A percentile compares a stretch with the other conserved stretches of the same genome.
phyloP scores from a whole-genome alignment of 441 rosid genomes.

The Hura crepitans region DNA sequence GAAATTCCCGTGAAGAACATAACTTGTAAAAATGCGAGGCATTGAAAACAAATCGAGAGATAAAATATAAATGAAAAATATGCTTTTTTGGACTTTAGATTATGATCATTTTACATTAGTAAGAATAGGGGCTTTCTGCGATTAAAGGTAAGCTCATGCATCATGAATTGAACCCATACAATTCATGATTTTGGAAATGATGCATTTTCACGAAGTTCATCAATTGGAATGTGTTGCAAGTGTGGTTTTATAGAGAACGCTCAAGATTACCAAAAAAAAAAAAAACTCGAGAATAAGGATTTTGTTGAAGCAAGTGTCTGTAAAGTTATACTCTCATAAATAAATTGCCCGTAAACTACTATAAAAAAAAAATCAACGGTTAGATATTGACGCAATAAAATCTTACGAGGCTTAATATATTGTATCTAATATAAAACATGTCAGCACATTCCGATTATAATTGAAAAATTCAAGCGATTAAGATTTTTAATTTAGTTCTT shows the following conservation, averaged over 20 bases:
- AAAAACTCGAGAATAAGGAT: too few relatives aligned
- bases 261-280: too few relatives aligned
- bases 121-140: conserved; percentile 39
- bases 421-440: too few relatives aligned
- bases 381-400: too few relatives aligned
- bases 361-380: too few relatives aligned
- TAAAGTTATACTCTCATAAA: too few relatives aligned
- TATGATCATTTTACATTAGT: conserved; percentile 44
- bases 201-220: conserved; percentile 45
- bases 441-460: too few relatives aligned
- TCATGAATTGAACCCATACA: conserved; percentile 31
- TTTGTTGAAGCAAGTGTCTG: too few relatives aligned
- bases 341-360: too few relatives aligned
- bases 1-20: conserved; percentile 53
- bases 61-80: conserved; percentile 32
- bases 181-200: conserved; percentile 31
- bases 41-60: conserved; percentile 39
- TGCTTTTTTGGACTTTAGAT: conserved; percentile 38
- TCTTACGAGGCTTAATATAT: too few relatives aligned
- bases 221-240: conserved; percentile 60
- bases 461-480: too few relatives aligned
- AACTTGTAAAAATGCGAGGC: conserved; percentile 53
- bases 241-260: conserved; percentile 47
- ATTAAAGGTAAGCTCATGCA: conserved; percentile 48
- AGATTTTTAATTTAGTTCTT: too few relatives aligned